Percentiles rank a stretch among this genome's conserved stretches.
Conservation (phyloP, 176 grass and related monocot genomes). For the Cymbopogon citratus region DNA sequence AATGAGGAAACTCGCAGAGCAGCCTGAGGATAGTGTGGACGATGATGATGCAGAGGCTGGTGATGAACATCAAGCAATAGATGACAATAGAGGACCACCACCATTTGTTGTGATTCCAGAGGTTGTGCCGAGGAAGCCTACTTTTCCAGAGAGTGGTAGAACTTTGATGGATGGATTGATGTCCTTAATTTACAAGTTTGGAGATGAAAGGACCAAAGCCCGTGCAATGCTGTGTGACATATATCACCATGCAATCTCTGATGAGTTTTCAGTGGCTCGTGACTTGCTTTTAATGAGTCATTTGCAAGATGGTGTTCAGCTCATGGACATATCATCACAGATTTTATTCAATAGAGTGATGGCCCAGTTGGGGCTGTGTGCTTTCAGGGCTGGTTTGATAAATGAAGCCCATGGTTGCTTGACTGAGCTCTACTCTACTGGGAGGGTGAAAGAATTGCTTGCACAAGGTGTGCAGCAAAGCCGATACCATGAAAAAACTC, state of each 20-base stretch:
- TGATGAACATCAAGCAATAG: conserved; percentile 39
- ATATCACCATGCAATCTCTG: conserved; percentile 93
- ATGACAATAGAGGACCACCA: conserved; percentile 45
- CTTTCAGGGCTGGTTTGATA: conserved; percentile 87
- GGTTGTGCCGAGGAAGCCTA: conserved; percentile 73
- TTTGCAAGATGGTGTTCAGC: conserved; percentile 89
- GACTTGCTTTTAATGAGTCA: conserved; percentile 97
- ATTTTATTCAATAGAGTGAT: conserved; percentile 92
- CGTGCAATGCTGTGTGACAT: conserved; percentile 96
- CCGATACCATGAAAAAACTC: conserved; percentile 95
- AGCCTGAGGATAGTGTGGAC: conserved; percentile 27
- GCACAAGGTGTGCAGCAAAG: conserved; percentile 91
- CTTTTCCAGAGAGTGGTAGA: conserved; percentile 82
- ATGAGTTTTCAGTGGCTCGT: conserved; percentile 76
- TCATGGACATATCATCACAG: conserved; percentile 95
- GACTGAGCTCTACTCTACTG: conserved; percentile 74
- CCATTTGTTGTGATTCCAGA: conserved; percentile 76
- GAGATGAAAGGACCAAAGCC: conserved; percentile 95
- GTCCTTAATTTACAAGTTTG: conserved; percentile 82
- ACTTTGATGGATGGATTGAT: conserved; percentile 75
- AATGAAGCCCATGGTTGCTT: conserved; percentile 81
- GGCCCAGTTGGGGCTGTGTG: conserved; percentile 83
- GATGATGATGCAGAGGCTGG: conserved; percentile 51
- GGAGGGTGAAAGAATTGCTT: conserved; percentile 89
- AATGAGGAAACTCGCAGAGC: conserved; percentile 78